phyloP scores from a whole-genome alignment of 257 asterid species.

The Paraleonurus japonicus region DNA sequence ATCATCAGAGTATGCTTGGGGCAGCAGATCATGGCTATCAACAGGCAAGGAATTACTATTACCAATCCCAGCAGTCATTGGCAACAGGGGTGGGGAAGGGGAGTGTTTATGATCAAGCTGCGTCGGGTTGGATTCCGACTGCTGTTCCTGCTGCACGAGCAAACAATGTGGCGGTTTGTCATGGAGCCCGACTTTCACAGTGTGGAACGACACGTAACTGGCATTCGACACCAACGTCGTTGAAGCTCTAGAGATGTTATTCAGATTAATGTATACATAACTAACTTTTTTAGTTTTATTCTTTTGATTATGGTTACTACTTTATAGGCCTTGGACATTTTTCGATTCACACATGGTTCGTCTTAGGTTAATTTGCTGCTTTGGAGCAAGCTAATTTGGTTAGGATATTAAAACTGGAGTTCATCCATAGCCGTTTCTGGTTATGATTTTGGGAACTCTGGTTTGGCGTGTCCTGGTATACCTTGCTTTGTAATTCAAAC shows the following conservation, averaged over 20 bases:
- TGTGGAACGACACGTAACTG: slow-evolving; percentile 55
- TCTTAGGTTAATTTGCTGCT: slow-evolving; percentile 18
- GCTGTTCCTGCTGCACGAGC: slow-evolving; percentile 40
- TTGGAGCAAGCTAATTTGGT: slow-evolving; percentile 1
- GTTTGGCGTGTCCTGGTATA: slow-evolving; percentile 32
- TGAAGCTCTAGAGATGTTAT: neutral
- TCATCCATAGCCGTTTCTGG: slow-evolving; percentile 56
- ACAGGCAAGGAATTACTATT: slow-evolving; percentile 33
- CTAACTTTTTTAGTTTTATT: slow-evolving; percentile 29
- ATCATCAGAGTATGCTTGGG: slow-evolving; percentile 28
- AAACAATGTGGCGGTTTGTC: slow-evolving; percentile 31
- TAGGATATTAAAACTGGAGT: slow-evolving; percentile 40
- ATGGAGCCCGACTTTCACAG: slow-evolving; percentile 54
- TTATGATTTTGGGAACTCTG: slow-evolving; percentile 79
- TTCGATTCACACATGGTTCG: slow-evolving; percentile 17
- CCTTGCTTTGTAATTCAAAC: slow-evolving; percentile 54
- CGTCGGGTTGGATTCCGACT: slow-evolving; percentile 35
- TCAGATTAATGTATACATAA: slow-evolving; percentile 32
- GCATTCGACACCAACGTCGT: no score
- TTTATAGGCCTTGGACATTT: slow-evolving; percentile 30
- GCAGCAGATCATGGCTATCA: slow-evolving; percentile 28
- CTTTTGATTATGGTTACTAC: slow-evolving; percentile 3
- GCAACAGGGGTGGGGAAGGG: slow-evolving; percentile 17
- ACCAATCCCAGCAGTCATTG: slow-evolving; percentile 37
- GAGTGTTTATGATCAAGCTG: slow-evolving; percentile 13